These are phyloP conservation scores for Aspergillus sp. DNA, from an alignment of 2,329 filamentous ascomycete genomes.

Conservation along the genomic window DNA sequence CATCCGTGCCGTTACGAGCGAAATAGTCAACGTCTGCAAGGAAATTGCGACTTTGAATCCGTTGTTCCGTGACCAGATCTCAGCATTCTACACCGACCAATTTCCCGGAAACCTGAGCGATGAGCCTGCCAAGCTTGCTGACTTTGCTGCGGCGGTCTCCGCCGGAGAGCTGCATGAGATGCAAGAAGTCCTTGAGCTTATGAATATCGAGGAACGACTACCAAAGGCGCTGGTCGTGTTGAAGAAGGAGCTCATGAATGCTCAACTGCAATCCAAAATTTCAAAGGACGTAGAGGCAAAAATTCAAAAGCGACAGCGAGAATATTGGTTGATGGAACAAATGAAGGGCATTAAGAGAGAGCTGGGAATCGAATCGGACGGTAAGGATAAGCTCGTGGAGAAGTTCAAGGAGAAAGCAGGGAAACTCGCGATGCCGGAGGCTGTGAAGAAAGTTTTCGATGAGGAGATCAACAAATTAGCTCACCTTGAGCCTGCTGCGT, in stretches of 20 bases:
- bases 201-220: slow-evolving; percentile 90
- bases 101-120: slow-evolving; percentile 93
- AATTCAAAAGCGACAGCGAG: slow-evolving; percentile 94
- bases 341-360: slow-evolving; percentile 98
- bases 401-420: slow-evolving; percentile 95
- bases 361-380: slow-evolving; percentile 93
- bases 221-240: slow-evolving; percentile 89
- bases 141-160: slow-evolving; percentile 97
- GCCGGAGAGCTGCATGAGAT: slow-evolving; percentile 89
- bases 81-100: slow-evolving; percentile 94
- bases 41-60: slow-evolving; percentile 93
- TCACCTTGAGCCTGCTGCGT: slow-evolving; percentile 91
- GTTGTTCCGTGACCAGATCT: slow-evolving; percentile 95
- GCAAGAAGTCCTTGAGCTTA: slow-evolving; percentile 84
- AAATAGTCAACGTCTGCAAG: slow-evolving; percentile 99
- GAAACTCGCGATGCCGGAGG: slow-evolving; percentile 95
- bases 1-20: slow-evolving; percentile 89
- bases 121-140: slow-evolving; percentile 91
- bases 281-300: slow-evolving; percentile 97
- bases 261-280: slow-evolving; percentile 94
- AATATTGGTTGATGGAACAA: slow-evolving; percentile 99
- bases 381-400: slow-evolving; percentile 96
- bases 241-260: slow-evolving; percentile 99
- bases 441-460: slow-evolving; percentile 95
- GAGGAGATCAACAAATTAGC: slow-evolving; percentile 97